Percentiles rank a stretch among this genome's conserved stretches.
phyloP scores from a whole-genome alignment of 202 grass and related monocot species.

The Musa balbisiana region DNA sequence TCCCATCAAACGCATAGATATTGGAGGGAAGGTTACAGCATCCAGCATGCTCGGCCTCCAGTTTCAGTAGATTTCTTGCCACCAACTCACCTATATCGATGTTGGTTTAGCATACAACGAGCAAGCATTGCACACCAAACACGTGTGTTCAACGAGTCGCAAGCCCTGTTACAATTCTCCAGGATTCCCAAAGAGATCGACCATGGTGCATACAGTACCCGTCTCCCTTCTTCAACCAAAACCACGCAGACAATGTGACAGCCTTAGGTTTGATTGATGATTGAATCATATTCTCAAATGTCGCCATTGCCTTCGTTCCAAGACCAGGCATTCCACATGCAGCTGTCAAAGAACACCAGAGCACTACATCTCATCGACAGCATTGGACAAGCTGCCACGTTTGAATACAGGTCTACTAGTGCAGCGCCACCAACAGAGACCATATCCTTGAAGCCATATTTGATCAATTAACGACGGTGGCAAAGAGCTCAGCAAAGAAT shows the following conservation, averaged over 20 bases:
- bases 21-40: constrained; percentile 49
- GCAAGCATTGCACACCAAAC: constrained; percentile 61
- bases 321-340: constrained; percentile 67
- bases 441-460: constrained; percentile 37
- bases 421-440: constrained; percentile 37
- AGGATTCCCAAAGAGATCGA: constrained; percentile 52
- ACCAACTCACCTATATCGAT: constrained; percentile 35
- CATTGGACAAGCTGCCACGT: constrained; percentile 40
- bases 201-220: constrained; percentile 27
- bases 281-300: constrained; percentile 45
- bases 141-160: constrained; percentile 27
- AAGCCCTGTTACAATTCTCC: constrained; percentile 46
- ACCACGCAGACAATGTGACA: constrained; percentile 52
- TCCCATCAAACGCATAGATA: constrained; percentile 55
- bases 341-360: constrained; percentile 61
- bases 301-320: constrained; percentile 34
- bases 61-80: constrained; percentile 29
- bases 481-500: constrained; percentile 34
- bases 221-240: constrained; percentile 44
- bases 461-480: constrained; percentile 50
- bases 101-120: constrained; percentile 40
- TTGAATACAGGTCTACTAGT: constrained; percentile 61
- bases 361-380: constrained; percentile 36
- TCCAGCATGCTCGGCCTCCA: constrained; percentile 42
- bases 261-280: constrained; percentile 42